These are phyloP conservation scores for Asterella californica DNA, from an alignment of 225 moss, liverwort and hornwort species.

Conservation along the genomic window DNA sequence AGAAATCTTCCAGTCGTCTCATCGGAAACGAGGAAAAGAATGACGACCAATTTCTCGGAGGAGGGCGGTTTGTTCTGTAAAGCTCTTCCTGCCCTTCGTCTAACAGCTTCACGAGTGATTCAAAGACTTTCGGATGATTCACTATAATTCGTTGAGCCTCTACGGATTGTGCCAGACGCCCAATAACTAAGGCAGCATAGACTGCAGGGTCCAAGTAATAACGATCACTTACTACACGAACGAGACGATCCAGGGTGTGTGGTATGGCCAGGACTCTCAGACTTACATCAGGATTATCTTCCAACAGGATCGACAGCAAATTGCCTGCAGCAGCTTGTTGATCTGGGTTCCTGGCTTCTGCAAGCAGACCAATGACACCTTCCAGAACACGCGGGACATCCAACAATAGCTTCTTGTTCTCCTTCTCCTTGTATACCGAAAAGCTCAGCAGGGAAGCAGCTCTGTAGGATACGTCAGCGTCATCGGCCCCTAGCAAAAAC, in stretches of 20 bases:
- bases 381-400: neutral
- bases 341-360: neutral
- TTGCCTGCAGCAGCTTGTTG: neutral
- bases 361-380: neutral
- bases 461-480: neutral
- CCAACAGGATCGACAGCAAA: neutral
- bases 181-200: neutral
- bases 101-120: too few species aligned
- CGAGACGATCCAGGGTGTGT: neutral
- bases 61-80: neutral
- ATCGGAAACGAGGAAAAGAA: neutral
- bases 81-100: too few species aligned
- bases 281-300: neutral
- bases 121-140: too few species aligned
- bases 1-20: neutral
- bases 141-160: too few species aligned
- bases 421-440: neutral
- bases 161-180: neutral
- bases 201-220: neutral
- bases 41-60: neutral
- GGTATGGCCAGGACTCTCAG: neutral
- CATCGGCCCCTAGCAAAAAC: neutral
- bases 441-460: neutral
- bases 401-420: neutral
- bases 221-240: neutral